These are phyloP conservation scores for Apophysomyces sp. DNA, from an alignment of 371 early-diverging fungal species.

Conservation along the genomic window DNA sequence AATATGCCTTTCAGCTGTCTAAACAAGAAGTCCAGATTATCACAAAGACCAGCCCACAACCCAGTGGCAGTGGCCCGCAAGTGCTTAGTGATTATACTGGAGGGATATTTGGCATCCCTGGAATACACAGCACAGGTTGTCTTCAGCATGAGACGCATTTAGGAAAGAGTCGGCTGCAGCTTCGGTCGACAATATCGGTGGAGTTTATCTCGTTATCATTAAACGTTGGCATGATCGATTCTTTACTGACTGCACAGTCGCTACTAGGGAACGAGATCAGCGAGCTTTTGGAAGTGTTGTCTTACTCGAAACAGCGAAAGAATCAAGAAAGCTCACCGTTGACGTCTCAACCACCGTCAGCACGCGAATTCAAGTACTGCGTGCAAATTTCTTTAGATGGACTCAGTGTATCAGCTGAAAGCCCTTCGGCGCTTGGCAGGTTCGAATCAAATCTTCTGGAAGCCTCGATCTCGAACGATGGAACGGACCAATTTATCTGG, in stretches of 20 bases:
- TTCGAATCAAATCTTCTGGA: slow-evolving; percentile 67
- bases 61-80: slow-evolving; percentile 6
- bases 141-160: slow-evolving; percentile 18
- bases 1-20: slow-evolving; percentile 54
- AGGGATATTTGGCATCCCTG: slow-evolving; percentile 57
- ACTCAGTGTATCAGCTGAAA: slow-evolving; percentile 61
- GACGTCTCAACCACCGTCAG: not conserved
- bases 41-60: slow-evolving; percentile 26
- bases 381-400: slow-evolving; percentile 66
- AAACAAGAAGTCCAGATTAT: slow-evolving; percentile 59
- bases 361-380: slow-evolving; percentile 42
- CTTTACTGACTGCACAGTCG: slow-evolving; percentile 76
- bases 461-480: slow-evolving; percentile 59
- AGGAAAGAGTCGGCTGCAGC: slow-evolving; percentile 14
- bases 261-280: slow-evolving; percentile 76
- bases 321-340: not conserved
- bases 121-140: slow-evolving; percentile 60
- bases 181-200: slow-evolving; percentile 60
- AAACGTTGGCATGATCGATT: slow-evolving; percentile 74
- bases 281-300: slow-evolving; percentile 71
- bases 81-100: slow-evolving; percentile 34
- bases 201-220: slow-evolving; percentile 66
- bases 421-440: slow-evolving; percentile 65
- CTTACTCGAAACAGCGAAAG: slow-evolving; percentile 50
- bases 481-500: slow-evolving; percentile 42